A percentile compares a stretch with the other conserved stretches of the same genome.
These are phyloP conservation scores for Bruguiera parviflora DNA, from an alignment of 345 rosid species.

Conservation along the genomic window DNA sequence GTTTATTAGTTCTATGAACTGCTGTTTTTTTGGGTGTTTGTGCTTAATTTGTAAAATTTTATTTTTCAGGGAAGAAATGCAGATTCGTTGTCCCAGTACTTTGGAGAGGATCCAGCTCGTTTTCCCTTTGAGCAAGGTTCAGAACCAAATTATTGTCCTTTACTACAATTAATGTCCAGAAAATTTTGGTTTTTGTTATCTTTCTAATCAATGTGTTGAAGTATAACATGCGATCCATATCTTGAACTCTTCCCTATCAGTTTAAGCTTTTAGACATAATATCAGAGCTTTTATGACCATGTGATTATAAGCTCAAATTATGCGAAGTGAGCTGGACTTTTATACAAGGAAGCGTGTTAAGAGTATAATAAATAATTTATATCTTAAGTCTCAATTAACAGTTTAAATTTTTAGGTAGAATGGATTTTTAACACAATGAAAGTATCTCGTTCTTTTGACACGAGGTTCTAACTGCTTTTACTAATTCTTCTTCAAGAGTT, in stretches of 20 bases:
- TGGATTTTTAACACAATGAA: too few species aligned
- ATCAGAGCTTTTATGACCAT: too few species aligned
- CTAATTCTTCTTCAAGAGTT: background rate
- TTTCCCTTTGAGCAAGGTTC: constrained; percentile 99
- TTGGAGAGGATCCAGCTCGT: constrained; percentile 96
- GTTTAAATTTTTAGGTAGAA: too few species aligned
- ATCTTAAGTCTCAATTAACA: too few species aligned
- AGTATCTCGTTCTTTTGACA: background rate
- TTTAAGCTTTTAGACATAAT: too few species aligned
- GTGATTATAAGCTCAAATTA: too few species aligned
- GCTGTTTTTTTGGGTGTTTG: constrained; percentile 8
- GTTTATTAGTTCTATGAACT: background rate
- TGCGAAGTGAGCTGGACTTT: too few species aligned
- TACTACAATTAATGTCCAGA: background rate
- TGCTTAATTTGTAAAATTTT: constrained; percentile 11
- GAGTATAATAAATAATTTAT: too few species aligned
- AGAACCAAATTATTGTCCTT: constrained; percentile 9
- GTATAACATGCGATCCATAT: too few species aligned
- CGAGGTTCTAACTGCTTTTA: background rate
- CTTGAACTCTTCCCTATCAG: too few species aligned
- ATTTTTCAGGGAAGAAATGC: constrained; percentile 85
- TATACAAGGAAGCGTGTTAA: too few species aligned
- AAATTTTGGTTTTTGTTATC: background rate
- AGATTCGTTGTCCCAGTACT: constrained; percentile 89
- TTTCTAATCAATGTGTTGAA: background rate